Evolutionary conservation across 192 early-diverging fungal species (phyloP), one percentile per base, ranked within the genome.

Genomic region (Endogone sp.): DNA sequence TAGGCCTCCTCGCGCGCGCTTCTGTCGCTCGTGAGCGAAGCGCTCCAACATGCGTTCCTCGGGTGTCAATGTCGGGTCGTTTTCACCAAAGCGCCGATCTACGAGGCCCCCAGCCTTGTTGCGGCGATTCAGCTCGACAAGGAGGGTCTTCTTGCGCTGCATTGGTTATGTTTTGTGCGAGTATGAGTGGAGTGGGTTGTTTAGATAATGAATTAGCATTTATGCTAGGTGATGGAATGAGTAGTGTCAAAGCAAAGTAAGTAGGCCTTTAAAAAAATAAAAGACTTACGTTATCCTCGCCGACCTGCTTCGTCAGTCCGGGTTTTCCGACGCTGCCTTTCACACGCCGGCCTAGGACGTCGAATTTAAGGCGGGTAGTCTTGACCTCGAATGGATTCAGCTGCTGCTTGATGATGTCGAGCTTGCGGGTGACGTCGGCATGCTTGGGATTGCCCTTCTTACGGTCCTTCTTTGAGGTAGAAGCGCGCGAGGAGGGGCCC

Each of bases 41-140:
- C 98, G 87, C 79, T 88, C 86, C 75, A 98, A 67, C 96, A 98
- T 96, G 68, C 93, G 95, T 63, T 99, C 98, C 81, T 99, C 98
- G 1, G 91, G 82, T 30, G 94, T 92, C 86, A 98, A 78, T 29
- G 76, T 86, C 16, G 90, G 85, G 72, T 97, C 85, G 67, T 89
- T 88, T 73, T 98, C 98, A 71, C 97, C 98, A 78, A 99, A 95
- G 63, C 98, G 91, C 58, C 90, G 83, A 82, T 99, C 98, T 16
- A 96, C 86, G 30, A 99, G 79, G 9, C 89, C 88, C 62, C 90
- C 88, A 23, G 82, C 79, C 58, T 88, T 90, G 66, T 86, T 82
- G 49, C 87, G 86, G 29, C 85, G 85, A 44, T 86, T 73, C 66
- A 93, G 75, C 79, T 97, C 95, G 23, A 88, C 79, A 3, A 91